phyloP scores from a whole-genome alignment of 129 eudicot species.

The Escallonia herrerae region DNA sequence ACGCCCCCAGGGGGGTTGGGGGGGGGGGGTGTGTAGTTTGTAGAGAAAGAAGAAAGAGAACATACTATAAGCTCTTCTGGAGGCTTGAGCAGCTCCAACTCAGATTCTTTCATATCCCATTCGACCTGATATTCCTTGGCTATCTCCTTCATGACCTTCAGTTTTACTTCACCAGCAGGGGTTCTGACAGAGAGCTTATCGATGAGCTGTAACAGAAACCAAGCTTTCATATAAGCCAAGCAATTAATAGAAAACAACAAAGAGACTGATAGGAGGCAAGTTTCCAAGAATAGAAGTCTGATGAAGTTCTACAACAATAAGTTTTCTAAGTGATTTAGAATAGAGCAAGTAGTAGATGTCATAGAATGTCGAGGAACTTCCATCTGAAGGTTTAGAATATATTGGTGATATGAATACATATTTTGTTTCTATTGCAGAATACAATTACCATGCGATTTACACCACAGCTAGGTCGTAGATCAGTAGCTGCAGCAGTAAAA shows the following conservation, averaged over 20 bases:
- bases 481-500: constrained; percentile 89
- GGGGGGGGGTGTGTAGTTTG: background rate
- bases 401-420: no score
- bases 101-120: constrained; percentile 91
- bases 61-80: constrained; percentile 82
- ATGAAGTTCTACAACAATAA: no score
- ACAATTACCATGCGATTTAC: constrained; percentile 76
- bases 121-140: constrained; percentile 92
- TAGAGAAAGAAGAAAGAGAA: constrained; percentile 10
- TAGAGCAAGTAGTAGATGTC: no score
- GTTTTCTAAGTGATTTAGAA: no score
- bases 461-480: constrained; percentile 86
- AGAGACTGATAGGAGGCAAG: background rate
- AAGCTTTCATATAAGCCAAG: background rate
- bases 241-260: no score
- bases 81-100: constrained; percentile 81
- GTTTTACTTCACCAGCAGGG: constrained; percentile 81
- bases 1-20: no score
- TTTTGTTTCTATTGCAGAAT: background rate
- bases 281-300: background rate
- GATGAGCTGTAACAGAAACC: constrained; percentile 53
- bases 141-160: constrained; percentile 85
- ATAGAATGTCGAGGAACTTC: no score
- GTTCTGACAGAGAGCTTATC: constrained; percentile 94
- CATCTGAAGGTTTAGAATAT: no score